Evolutionary conservation across 2,329 filamentous ascomycete species (phyloP), one percentile per base, ranked within the genome.

Genomic region (Blastomyces gilchristii): DNA sequence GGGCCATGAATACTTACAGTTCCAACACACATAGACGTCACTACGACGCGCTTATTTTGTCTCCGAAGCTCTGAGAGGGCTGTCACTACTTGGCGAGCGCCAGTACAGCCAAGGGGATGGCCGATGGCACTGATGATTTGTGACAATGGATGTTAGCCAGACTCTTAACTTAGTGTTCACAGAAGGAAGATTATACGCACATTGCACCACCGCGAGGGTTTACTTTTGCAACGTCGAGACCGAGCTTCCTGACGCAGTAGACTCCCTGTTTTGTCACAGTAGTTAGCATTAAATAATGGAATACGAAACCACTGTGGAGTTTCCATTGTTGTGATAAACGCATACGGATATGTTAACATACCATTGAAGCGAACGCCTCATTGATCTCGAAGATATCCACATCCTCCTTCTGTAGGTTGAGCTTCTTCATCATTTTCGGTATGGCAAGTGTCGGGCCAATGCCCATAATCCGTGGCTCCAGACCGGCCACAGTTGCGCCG

Each of bases 151-250:
- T 28, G 37, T 57, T 57, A 57, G 54, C 54, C 11, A 25, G 34
- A 54, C 34, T 41, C n/a, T 22, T 16, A 37, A 9, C 9, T 14
- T 28, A 57, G 22, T 18, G 18, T 2, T 18, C 37, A 18, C 7
- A 9, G 37, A 9, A 37, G 22, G 59, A 52, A 31, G 4, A 18
- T 50, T 12, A 66, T 52, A 63, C 75, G 72, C 72, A 77, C 75
- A 96, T 96, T 49, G 91, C 90, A 67, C 92, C 92, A 66, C 92
- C 92, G 81, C 96, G 94, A 67, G 91, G 91, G 80, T 97, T 97
- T 71, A 97, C 88, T 83, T 96, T 96, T 65, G 87, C 85, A 67
- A 81, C 74, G 65, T 90, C 88, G 43, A 97, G 80, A 45, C 86
- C 87, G 25, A 97, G 83, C 81, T 96, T 87, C 70, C 90, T 87